phyloP scores from a whole-genome alignment of 1,284 basidiomycete species.

The Moesziomyces antarcticus region DNA sequence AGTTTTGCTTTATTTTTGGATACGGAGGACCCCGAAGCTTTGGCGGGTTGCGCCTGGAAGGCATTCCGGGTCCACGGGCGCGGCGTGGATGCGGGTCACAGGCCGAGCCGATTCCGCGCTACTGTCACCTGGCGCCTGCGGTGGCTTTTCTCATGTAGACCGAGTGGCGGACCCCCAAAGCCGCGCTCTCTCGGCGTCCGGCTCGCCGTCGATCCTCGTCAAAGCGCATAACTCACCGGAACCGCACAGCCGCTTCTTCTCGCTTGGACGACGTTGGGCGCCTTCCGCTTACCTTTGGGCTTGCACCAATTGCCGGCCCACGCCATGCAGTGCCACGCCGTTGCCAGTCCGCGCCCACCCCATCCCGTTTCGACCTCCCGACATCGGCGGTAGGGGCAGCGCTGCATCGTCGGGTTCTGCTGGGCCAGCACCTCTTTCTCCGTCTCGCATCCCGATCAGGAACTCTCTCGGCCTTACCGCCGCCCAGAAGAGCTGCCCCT shows the following conservation, averaged over 20 bases:
- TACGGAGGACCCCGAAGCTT: not conserved
- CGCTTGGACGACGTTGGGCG: not conserved
- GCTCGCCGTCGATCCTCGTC: constrained; percentile 15
- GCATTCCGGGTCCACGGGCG: no score
- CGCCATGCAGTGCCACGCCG: no score
- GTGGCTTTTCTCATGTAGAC: no score
- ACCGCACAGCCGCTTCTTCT: constrained; percentile 25
- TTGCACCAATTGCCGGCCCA: not conserved
- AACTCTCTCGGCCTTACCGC: not conserved
- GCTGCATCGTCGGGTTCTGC: not conserved
- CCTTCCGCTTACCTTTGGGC: not conserved
- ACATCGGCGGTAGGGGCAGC: no score
- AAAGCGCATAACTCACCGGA: constrained; percentile 5
- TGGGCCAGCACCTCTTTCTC: not conserved
- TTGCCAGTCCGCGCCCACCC: not conserved
- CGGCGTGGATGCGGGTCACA: no score
- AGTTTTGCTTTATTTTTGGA: not conserved
- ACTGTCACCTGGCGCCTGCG: no score
- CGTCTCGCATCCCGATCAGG: not conserved
- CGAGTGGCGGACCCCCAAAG: not conserved
- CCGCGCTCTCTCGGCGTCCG: constrained; percentile 1
- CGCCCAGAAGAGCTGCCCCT: no score
- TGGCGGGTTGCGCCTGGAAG: no score
- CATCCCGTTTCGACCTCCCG: no score
- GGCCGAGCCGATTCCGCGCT: no score